phyloP scores from a whole-genome alignment of 805 yeast genomes.

The Komagataella ulmi region DNA sequence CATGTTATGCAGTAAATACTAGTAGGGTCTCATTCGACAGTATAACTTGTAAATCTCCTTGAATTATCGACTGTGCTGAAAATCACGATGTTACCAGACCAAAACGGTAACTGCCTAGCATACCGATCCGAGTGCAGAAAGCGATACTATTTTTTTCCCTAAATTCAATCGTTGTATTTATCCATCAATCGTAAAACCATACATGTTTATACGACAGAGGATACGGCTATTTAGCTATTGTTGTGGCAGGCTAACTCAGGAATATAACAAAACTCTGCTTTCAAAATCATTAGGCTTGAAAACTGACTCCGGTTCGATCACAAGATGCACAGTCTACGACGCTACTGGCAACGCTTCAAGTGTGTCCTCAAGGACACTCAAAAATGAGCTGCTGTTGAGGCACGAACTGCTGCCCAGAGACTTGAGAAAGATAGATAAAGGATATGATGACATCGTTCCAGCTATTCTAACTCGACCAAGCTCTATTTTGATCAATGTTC shows the following conservation, averaged over 20 bases:
- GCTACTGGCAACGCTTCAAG: constrained; percentile 26
- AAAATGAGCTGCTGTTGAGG: constrained; percentile 26
- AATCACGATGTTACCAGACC: not conserved
- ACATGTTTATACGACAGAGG: not conserved
- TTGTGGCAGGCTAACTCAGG: constrained; percentile 1
- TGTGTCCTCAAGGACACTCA: constrained; percentile 30
- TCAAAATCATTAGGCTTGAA: constrained; percentile 14
- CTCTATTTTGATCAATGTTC: constrained; percentile 31
- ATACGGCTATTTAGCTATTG: not conserved
- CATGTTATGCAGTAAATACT: not conserved
- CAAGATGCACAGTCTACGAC: constrained; percentile 36
- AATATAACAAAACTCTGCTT: constrained; percentile 6
- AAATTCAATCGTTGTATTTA: not conserved
- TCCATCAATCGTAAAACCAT: not conserved
- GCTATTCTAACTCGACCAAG: constrained; percentile 33
- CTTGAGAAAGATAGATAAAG: constrained; percentile 35
- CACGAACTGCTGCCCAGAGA: constrained; percentile 40
- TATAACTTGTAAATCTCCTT: too few relatives aligned
- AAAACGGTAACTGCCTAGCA: not conserved
- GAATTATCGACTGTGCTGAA: not conserved
- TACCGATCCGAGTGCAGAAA: not conserved
- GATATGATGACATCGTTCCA: constrained; percentile 40
- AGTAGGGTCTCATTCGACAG: not conserved
- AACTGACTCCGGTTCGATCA: constrained; percentile 8
- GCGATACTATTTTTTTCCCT: not conserved